Evolutionary conservation across 441 rosid genomes (phyloP).

Genomic region (Erodium texanum): DNA sequence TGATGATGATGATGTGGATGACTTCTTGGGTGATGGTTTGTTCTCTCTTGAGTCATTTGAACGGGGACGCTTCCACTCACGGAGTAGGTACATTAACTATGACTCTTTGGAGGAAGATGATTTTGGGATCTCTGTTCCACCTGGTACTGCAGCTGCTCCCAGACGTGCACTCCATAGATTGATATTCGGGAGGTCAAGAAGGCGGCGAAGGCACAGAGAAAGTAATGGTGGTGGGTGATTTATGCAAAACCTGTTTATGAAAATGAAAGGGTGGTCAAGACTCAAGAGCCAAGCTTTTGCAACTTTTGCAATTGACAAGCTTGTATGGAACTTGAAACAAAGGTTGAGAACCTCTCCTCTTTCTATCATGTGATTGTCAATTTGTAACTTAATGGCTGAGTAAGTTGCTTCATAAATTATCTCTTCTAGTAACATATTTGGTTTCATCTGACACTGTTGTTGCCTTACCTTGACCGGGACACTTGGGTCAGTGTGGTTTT

Average conservation of each 20-base stretch:
- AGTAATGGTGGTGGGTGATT: conserved; percentile 31
- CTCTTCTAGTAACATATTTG: neutral
- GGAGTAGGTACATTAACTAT: conserved; percentile 30
- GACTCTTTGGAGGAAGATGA: conserved; percentile 37
- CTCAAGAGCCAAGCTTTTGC: too few species aligned
- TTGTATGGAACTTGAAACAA: too few species aligned
- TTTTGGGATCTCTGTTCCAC: conserved; percentile 23
- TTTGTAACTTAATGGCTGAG: neutral
- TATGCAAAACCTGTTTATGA: neutral
- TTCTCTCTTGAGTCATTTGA: neutral
- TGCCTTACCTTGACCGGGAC: neutral
- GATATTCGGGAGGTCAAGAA: conserved; percentile 30
- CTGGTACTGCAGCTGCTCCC: conserved; percentile 30
- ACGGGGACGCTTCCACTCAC: neutral
- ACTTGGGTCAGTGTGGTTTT: neutral
- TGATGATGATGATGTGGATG: neutral
- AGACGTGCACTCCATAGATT: conserved; percentile 28
- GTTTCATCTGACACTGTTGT: too few species aligned
- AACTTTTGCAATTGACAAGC: too few species aligned
- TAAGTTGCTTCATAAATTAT: neutral
- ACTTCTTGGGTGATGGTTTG: neutral
- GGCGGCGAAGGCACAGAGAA: conserved; percentile 35
- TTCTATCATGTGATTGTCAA: conserved; percentile 5
- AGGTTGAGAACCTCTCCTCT: neutral
- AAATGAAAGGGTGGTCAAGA: neutral